Evolutionary conservation across 2,329 filamentous ascomycete species (phyloP), one percentile per base, ranked within the genome.

Genomic region (Zymoseptoria pseudotritici): DNA sequence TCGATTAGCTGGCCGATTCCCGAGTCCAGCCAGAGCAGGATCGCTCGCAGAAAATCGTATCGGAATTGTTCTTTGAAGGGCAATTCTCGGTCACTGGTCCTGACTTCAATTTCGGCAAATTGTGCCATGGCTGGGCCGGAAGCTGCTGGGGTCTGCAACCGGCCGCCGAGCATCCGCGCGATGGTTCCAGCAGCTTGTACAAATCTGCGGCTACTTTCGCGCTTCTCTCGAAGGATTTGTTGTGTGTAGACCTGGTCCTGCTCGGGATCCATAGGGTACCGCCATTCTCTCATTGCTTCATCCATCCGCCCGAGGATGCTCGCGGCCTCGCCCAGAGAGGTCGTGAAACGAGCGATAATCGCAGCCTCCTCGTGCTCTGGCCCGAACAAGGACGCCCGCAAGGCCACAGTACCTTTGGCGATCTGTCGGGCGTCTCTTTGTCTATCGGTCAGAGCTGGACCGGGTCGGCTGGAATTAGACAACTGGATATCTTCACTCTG

Each of bases 41-140:
- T 84, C 1, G 84, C 83, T 68, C 83, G 85, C 24, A 87, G 66
- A 65, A 87, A 87, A 64, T 87, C 84, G 65, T 86, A 86, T n/a
- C 78, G 78, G 67, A 87, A 87, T 13, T 80, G 79, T 52, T 83
- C 78, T 20, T 77, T 73, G 7, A 66, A 64, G 11, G 75, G 67
- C 20, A 77, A 67, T 20, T 36, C 69, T 56, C 58, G 70, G 67
- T 65, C 79, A 70, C 68, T 82, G 75, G 21, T 75, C 72, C 53
- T 77, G 72, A 64, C 36, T 54, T 70, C 60, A 19, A 72, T 61
- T n/a, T 57, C 59, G 21, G 57, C 42, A 60, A 73, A 73, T 17
- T 66, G 61, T 21, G 58, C 59, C 21, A 69, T 55, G 21, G 70
- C 50, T 10, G 66, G 63, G 55, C 60, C 67, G 17, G 64, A 62